Conservation (phyloP, 2,329 filamentous ascomycete genomes). For the Cryphonectria japonica region DNA sequence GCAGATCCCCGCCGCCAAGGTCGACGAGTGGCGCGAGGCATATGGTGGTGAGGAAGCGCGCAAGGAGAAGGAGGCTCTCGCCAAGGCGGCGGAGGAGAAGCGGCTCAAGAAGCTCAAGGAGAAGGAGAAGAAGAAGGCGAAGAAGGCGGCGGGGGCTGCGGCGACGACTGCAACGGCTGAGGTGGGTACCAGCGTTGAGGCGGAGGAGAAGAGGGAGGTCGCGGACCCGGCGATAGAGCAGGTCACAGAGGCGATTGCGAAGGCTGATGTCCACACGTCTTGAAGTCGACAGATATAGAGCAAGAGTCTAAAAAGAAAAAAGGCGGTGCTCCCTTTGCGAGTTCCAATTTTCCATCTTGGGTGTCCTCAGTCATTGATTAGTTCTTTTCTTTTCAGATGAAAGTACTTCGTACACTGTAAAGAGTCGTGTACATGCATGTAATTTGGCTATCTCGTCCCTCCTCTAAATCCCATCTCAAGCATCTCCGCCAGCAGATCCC, state of each 20-base stretch:
- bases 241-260: constrained; percentile 34
- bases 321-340: neutral
- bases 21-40: constrained; percentile 78
- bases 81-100: constrained; percentile 54
- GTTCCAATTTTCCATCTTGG: neutral
- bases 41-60: constrained; percentile 70
- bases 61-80: constrained; percentile 67
- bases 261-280: constrained; percentile 35
- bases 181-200: constrained; percentile 31
- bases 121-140: constrained; percentile 52
- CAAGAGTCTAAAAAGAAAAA: neutral
- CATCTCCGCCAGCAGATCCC: constrained; percentile 83
- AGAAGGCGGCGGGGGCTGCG: constrained; percentile 37
- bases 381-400: no score
- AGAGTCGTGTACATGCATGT: neutral
- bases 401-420: no score
- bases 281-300: constrained; percentile 4
- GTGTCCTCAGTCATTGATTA: neutral
- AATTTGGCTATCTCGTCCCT: neutral
- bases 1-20: constrained; percentile 81
- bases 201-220: constrained; percentile 33
- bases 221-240: constrained; percentile 34
- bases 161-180: neutral
- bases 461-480: constrained; percentile 57
- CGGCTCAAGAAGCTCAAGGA: constrained; percentile 55